Base-by-base conservation (phyloP, 176 grass and related monocot genomes). In the Rhynchospora breviuscula region DNA sequence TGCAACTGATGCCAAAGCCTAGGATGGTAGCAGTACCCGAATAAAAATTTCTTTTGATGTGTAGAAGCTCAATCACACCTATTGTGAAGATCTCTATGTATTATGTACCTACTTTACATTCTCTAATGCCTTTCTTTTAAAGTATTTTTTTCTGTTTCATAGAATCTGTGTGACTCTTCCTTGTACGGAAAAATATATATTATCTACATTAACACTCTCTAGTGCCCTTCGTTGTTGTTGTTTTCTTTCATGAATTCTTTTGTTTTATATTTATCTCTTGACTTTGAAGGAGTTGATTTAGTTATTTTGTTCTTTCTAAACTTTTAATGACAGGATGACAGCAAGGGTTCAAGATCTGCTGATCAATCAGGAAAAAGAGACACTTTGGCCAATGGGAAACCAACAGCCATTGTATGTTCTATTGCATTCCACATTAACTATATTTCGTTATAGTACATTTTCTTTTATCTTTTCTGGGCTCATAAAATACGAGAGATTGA, bases 311-410 rank as follows among this genome's bases (percentile, higher is more conserved):
- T 82, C 12, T 9, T 66, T 83, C 22, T 57, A 68, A 70, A 70
- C 45, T 72, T 84, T 14, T 44, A 65, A 54, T 45, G 29, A 82
- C 60, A 95, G 93, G 90, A 81, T 76, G 93, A 95, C 47, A 84
- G 84, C 81, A 95, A 90, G 67, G 87, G 85, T 73, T 87, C 90
- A 0, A 88, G 68, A 83, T 65, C 90, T 79, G 85, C 86, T 52
- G 90, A 92, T 25, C 88, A 89, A 59, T 31, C 85, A 48, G 90
- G 85, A 84, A 95, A 89, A 85, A 88, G 80, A 92, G 85, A 89
- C 33, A 59, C 43, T 78, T 64, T 84, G 86, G 72, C 71, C 73
- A 84, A 84, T 11, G 67, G 83, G 29, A 79, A 95, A 43, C 85
- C 87, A 60, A 87, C 67, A 73, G 79, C 81, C 60, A 85, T 59